Evolutionary conservation across 78 protist species (phyloP).

Genomic region (Guillardia theta): DNA sequence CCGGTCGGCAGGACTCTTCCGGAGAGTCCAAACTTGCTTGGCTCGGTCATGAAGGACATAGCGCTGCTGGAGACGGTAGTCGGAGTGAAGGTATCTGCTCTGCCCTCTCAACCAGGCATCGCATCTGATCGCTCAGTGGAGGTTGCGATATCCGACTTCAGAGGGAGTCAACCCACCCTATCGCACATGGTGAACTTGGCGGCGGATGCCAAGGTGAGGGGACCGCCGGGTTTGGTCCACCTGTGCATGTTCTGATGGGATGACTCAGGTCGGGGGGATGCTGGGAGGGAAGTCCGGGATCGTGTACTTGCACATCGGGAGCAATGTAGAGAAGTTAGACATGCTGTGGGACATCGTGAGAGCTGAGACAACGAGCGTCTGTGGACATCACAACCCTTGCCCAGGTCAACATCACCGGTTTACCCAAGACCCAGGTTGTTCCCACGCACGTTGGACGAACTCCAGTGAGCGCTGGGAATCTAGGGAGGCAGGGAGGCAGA

Average conservation of each 20-base stretch:
- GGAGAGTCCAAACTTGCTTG: not conserved
- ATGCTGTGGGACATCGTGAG: not conserved
- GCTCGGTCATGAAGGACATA: not conserved
- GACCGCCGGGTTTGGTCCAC: not conserved
- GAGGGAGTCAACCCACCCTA: not conserved
- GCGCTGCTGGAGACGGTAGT: not conserved
- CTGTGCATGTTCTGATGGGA: not conserved
- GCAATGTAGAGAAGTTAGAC: not conserved
- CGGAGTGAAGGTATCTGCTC: constrained; percentile 37
- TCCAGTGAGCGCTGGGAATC: not conserved
- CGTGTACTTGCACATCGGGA: constrained; percentile 21
- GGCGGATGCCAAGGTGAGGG: not conserved
- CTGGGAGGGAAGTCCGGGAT: constrained; percentile 10
- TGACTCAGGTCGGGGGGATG: not conserved
- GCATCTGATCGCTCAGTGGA: not conserved
- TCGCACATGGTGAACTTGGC: not conserved
- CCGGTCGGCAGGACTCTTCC: too few relatives aligned
- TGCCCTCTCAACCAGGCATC: too few relatives aligned
- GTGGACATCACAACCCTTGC: not conserved
- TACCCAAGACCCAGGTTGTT: not conserved
- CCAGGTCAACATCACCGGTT: not conserved
- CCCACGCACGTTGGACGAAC: constrained; percentile 33
- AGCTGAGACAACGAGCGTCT: not conserved
- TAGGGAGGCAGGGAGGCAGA: not conserved
- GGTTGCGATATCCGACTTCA: constrained; percentile 10